phyloP scores from a whole-genome alignment of 1,284 basidiomycete species.

The Trichosporon asahii region DNA sequence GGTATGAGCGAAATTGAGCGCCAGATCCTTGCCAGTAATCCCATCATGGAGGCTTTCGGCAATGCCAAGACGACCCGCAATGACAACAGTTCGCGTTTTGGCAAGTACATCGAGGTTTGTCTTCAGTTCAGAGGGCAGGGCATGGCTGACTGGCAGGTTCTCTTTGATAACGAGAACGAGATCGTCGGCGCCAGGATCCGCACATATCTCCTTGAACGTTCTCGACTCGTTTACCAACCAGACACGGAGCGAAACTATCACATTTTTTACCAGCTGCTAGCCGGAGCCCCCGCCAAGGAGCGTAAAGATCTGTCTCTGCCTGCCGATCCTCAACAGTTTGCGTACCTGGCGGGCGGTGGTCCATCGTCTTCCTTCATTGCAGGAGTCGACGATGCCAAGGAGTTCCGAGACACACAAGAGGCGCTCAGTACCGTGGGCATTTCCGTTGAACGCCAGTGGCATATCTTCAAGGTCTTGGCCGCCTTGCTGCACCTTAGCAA shows the following conservation, averaged over 20 bases:
- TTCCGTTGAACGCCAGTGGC: conserved; percentile 95
- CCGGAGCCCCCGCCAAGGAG: conserved; percentile 91
- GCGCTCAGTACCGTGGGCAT: conserved; percentile 96
- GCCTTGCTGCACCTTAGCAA: conserved; percentile 95
- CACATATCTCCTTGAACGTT: conserved; percentile 95
- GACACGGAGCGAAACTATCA: conserved; percentile 97
- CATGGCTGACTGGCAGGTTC: conserved; percentile 59
- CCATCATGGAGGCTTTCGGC: conserved; percentile 97
- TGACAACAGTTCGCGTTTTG: conserved; percentile 98
- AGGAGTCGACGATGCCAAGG: conserved; percentile 92
- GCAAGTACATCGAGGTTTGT: conserved; percentile 95
- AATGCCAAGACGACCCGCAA: conserved; percentile 99
- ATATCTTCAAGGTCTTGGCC: conserved; percentile 90
- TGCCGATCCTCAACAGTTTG: conserved; percentile 75
- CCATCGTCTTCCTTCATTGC: conserved; percentile 75
- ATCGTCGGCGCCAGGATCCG: conserved; percentile 97
- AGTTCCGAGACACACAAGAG: conserved; percentile 88
- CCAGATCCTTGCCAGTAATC: conserved; percentile 97
- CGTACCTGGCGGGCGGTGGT: conserved; percentile 91
- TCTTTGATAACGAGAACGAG: conserved; percentile 90
- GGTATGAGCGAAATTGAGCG: conserved; percentile 89
- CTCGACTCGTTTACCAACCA: conserved; percentile 95
- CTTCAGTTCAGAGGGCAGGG: neutral
- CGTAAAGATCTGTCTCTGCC: conserved; percentile 91
- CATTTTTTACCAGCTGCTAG: conserved; percentile 99